Base-by-base conservation (phyloP, 768 basidiomycete species). In the Collybia sordida region DNA sequence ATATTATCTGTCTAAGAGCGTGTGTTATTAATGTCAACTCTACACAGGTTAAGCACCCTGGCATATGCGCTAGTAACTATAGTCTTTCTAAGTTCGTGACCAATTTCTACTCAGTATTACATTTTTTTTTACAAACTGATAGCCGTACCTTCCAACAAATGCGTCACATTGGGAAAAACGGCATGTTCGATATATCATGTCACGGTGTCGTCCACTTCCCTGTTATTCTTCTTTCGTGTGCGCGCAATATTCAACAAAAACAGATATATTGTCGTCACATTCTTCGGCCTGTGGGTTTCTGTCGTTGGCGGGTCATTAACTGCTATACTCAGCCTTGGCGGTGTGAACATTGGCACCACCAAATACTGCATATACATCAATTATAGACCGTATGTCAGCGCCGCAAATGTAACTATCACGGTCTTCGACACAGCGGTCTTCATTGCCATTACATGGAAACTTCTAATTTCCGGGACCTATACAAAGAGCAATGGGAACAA, bases 401-500 rank as follows among this genome's bases (percentile, higher is more conserved):
- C 31, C 3, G 22, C 39, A 6, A 40, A 31, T 12, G 9, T 40
- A 3, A 40, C n/a, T 3, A 2, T 40, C 7, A n/a, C 45, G 9
- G 23, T 9, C 23, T 14, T 34, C 17, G 45, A 36, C 22, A 46
- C 42, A 4, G 3, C 7, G 7, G 28, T 46, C 18, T 34, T 46
- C 34, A n/a, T 34, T 22, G 35, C 45, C 9, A 12, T 19, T 2
- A 34, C 45, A 15, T 36, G 28, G 45, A 28, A 22, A 7, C 27
- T 46, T 27, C 11, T 59, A 52, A 52, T 42, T 38, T 50, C 39
- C 18, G 46, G n/a, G 39, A 47, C 37, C 11, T 15, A 37, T 14
- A 31, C 28, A 8, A 41, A 9, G 0, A 58, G 52, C 15, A 53
- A 49, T 18, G 52, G 43, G 14, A 56, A 54, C 1, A 49, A 64